phyloP scores from a whole-genome alignment of 2,329 filamentous ascomycete genomes.

The Paraconiothyrium brasiliense region DNA sequence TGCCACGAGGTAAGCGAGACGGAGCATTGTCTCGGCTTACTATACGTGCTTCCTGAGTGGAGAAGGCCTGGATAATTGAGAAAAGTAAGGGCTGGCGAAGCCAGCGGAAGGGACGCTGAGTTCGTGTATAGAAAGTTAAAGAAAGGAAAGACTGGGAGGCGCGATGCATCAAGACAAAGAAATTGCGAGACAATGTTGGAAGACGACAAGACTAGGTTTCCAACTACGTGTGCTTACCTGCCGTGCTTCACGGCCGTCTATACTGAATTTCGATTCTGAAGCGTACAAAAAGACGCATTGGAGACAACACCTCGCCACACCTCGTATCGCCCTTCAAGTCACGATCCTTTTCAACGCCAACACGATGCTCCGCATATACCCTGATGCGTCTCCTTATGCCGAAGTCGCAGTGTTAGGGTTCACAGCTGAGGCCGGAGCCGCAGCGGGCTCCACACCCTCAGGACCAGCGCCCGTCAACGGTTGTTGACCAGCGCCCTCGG shows the following conservation, averaged over 20 bases:
- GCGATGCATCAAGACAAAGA: not conserved
- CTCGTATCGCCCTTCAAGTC: not conserved
- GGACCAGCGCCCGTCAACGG: slow-evolving; percentile 24
- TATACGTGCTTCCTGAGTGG: too few species aligned
- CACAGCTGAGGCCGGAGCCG: slow-evolving; percentile 25
- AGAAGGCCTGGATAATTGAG: too few species aligned
- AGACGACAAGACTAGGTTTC: slow-evolving; percentile 3
- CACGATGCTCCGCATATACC: not conserved
- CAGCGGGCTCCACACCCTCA: slow-evolving; percentile 30
- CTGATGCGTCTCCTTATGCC: slow-evolving; percentile 8
- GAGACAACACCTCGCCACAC: not conserved
- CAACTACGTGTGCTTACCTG: slow-evolving; percentile 7
- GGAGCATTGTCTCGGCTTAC: too few species aligned
- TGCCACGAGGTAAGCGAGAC: too few species aligned
- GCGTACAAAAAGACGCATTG: not conserved
- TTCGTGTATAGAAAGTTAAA: not conserved
- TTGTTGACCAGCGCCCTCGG: slow-evolving; percentile 28
- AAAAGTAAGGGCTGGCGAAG: too few species aligned
- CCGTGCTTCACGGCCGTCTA: not conserved
- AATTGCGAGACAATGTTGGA: not conserved
- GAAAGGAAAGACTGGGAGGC: not conserved
- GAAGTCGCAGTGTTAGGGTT: slow-evolving; percentile 26
- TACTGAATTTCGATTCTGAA: slow-evolving; percentile 7
- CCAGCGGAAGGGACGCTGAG: not conserved
- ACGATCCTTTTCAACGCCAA: not conserved